Percentiles rank a stretch among this genome's conserved stretches.
phyloP scores from a whole-genome alignment of 768 basidiomycete genomes.

The Trametes maxima region DNA sequence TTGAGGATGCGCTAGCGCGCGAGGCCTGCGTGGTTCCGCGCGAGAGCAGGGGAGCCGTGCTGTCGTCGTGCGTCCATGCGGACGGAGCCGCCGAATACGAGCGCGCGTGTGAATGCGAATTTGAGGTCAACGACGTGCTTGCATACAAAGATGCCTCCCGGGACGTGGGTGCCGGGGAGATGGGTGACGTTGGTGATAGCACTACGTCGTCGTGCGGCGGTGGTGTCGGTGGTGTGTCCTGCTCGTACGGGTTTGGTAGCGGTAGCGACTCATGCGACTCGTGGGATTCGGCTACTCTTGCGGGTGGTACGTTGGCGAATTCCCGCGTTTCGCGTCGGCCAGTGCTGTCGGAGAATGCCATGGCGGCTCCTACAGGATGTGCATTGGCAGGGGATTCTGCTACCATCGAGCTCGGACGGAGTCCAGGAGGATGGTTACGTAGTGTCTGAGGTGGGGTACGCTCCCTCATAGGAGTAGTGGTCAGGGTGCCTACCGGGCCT shows the following conservation, averaged over 20 bases:
- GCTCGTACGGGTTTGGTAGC: conserved; percentile 22
- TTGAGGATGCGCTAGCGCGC: conserved; percentile 14
- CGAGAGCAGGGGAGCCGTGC: conserved; percentile 15
- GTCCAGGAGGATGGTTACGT: neutral
- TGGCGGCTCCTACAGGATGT: neutral
- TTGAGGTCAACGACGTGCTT: neutral
- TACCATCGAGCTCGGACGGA: neutral
- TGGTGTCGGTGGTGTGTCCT: conserved; percentile 13
- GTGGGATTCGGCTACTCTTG: neutral
- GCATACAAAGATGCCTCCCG: neutral
- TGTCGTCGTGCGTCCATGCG: conserved; percentile 20
- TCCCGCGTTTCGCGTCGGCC: neutral
- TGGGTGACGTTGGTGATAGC: neutral
- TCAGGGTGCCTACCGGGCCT: neutral
- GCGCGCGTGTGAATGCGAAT: neutral
- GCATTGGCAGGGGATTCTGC: neutral
- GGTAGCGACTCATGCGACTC: neutral
- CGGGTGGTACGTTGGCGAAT: neutral
- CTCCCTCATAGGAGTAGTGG: conserved; percentile 7
- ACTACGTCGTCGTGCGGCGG: conserved; percentile 10
- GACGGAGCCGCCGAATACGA: conserved; percentile 14
- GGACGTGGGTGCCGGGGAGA: neutral
- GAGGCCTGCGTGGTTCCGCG: conserved; percentile 20
- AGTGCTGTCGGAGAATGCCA: neutral
- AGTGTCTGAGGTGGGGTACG: neutral